Evolutionary conservation across 768 basidiomycete genomes (phyloP), one percentile per base, ranked within the genome.

Genomic region (Tubosaeta sp.): DNA sequence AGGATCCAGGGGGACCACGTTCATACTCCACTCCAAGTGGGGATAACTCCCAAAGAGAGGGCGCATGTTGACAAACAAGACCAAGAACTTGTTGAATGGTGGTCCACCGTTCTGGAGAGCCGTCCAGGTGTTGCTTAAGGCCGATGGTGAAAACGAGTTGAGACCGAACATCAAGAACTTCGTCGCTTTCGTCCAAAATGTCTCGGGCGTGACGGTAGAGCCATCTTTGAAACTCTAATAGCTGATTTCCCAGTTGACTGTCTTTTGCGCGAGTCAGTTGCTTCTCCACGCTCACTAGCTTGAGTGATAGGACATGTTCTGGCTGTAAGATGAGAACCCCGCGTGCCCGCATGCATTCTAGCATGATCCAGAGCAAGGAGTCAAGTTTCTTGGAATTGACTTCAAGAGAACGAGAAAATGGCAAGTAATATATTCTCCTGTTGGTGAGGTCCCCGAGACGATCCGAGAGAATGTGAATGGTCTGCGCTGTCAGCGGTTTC

Each of bases 221-320:
- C 63, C 61, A 67, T 6, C 18, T 48, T 12, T 69, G 62, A 18
- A 64, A 48, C 10, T 60, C 42, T 32, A 74, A 46, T 6, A 76
- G 53, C 4, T 32, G 24, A 6, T 38, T 13, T 6, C 62, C 55
- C 12, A 56, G 51, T 6, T 48, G 16, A 3, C 1, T 4, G 9
- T 44, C 31, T 8, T 14, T 6, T 7, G 7, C n/a, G 13, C 11
- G 39, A 13, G 31, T 24, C 10, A 70, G 48, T 25, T 65, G 61
- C 31, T 57, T 63, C 49, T 82, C 73, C 21, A 80, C 61, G 4
- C 67, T 70, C 69, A 76, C 73, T n/a, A 82, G 65, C 54, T 72
- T 70, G 51, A 77, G 75, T 0, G 80, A 82, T 3, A 82, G 67
- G 11, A 79, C 63, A 27, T 82, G 77, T 43, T 82, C 80, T 0